Conservation (phyloP, 2,329 filamentous ascomycete genomes). For the Plectosphaerella plurivora region DNA sequence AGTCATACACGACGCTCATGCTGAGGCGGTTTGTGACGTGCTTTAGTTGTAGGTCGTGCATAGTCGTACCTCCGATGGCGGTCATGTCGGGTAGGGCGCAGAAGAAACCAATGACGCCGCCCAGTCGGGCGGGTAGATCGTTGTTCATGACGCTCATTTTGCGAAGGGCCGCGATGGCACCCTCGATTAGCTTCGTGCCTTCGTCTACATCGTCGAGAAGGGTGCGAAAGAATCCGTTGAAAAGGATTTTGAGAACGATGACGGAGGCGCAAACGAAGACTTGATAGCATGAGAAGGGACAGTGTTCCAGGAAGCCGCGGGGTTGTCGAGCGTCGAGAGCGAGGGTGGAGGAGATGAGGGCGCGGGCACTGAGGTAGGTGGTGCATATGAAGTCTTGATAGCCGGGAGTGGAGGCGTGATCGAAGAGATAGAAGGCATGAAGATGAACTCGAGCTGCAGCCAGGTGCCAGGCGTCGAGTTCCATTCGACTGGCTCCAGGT, state of each 20-base stretch:
- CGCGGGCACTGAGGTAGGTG: not conserved
- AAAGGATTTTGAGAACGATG: conserved; percentile 1
- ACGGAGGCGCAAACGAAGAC: conserved; percentile 1
- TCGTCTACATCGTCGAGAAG: not conserved
- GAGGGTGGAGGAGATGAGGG: not conserved
- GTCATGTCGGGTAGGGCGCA: not conserved
- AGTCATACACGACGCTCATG: not conserved
- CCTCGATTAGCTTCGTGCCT: conserved; percentile 1
- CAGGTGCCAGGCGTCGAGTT: not conserved
- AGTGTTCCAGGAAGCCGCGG: not conserved
- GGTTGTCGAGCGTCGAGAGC: not conserved
- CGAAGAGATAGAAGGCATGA: not conserved
- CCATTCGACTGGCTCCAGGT: not conserved
- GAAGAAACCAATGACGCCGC: conserved; percentile 2
- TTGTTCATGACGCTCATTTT: conserved; percentile 3
- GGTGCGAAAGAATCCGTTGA: not conserved
- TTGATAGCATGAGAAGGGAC: conserved; percentile 1
- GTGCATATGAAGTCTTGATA: not conserved
- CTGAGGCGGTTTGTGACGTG: not conserved
- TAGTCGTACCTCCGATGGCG: not conserved
- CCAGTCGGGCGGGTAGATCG: conserved; percentile 1
- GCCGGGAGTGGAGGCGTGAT: not conserved
- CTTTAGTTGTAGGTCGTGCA: not conserved
- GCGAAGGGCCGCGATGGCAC: conserved; percentile 2
- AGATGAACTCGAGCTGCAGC: not conserved